Conservation (phyloP, 805 yeast species). For the Wickerhamomyces hampshirensis region DNA sequence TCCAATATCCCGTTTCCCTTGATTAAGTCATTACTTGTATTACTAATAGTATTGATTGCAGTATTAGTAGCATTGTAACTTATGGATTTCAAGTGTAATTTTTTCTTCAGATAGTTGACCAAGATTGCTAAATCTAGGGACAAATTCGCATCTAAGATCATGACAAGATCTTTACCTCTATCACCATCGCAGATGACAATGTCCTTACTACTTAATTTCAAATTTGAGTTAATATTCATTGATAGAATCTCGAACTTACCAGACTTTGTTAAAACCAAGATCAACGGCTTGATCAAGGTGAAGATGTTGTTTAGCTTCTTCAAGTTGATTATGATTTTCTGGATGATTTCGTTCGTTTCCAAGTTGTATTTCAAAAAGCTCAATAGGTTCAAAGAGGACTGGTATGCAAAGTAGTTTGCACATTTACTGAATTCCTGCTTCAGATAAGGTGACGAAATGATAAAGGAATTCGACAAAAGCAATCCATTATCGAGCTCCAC, state of each 20-base stretch:
- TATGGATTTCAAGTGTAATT: conserved; percentile 56
- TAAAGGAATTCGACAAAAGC: conserved; percentile 47
- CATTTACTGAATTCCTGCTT: conserved; percentile 45
- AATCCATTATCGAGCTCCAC: conserved; percentile 58
- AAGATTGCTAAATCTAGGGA: conserved; percentile 62
- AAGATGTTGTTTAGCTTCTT: conserved; percentile 25
- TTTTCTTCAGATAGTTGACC: conserved; percentile 69
- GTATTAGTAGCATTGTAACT: conserved; percentile 10
- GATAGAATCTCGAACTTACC: conserved; percentile 69
- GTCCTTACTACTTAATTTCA: conserved; percentile 53
- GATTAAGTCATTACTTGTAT: conserved; percentile 21
- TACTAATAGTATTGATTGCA: conserved; percentile 9
- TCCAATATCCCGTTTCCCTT: conserved; percentile 24
- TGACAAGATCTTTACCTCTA: conserved; percentile 74
- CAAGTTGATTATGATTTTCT: conserved; percentile 18
- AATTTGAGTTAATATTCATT: conserved; percentile 59
- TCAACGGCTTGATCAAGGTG: conserved; percentile 27
- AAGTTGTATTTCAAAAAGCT: conserved; percentile 28
- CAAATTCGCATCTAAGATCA: conserved; percentile 63
- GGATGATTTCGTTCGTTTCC: conserved; percentile 29
- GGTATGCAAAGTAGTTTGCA: conserved; percentile 50
- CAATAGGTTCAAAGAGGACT: conserved; percentile 34
- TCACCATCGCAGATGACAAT: conserved; percentile 80
- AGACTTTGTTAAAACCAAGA: conserved; percentile 51
- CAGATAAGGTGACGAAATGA: conserved; percentile 56